Conservation (phyloP, 148 eudicot genomes). For the Agrostemma githago region DNA sequence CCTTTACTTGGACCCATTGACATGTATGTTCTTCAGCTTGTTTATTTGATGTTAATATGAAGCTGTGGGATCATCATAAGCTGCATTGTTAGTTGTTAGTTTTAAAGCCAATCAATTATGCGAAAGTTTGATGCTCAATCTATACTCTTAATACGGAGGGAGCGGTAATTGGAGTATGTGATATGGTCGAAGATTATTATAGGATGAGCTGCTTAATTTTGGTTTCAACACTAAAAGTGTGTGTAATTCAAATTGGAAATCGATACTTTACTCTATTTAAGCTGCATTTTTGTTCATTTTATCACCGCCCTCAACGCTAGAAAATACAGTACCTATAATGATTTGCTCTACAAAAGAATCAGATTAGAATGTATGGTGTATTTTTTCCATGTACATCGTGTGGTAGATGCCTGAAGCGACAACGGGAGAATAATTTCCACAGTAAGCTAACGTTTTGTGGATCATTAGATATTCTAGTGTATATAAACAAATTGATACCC, state of each 20-base stretch:
- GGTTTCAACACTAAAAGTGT: background rate
- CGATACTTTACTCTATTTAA: background rate
- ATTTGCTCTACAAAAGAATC: background rate
- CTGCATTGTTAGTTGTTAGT: slow-evolving; percentile 5
- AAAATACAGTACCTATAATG: background rate
- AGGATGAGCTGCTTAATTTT: background rate
- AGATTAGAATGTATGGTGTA: background rate
- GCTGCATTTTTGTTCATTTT: slow-evolving; percentile 5
- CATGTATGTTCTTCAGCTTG: background rate
- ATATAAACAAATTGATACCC: background rate
- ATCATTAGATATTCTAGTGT: background rate
- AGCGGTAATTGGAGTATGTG: background rate
- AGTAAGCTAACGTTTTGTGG: background rate
- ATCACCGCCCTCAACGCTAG: background rate
- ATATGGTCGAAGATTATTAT: background rate
- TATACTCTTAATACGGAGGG: background rate
- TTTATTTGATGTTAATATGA: background rate
- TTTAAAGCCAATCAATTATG: background rate
- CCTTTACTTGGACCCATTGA: background rate
- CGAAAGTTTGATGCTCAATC: background rate
- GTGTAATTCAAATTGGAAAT: background rate
- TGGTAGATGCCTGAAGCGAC: background rate
- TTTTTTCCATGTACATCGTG: background rate
- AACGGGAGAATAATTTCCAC: too few relatives aligned
- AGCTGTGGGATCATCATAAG: background rate